phyloP scores from a whole-genome alignment of 768 basidiomycete species.

The Amyloporia xantha region DNA sequence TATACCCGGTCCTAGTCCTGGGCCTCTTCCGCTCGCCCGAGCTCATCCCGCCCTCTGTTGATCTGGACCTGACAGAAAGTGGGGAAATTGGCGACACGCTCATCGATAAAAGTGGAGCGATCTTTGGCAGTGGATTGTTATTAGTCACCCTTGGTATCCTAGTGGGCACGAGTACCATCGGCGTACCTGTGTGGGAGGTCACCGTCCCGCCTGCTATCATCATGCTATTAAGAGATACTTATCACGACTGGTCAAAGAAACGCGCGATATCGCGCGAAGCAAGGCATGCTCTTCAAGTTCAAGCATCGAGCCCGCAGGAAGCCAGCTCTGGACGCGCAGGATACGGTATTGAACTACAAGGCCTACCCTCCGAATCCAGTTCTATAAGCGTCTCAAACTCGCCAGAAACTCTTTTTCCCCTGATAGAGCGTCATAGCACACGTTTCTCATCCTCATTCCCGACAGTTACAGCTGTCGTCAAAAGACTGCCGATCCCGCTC shows the following conservation, averaged over 20 bases:
- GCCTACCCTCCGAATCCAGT: background rate
- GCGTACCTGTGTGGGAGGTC: slow-evolving; percentile 79
- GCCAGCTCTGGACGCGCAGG: background rate
- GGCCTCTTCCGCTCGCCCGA: slow-evolving; percentile 49
- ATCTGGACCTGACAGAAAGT: slow-evolving; percentile 24
- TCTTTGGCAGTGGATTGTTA: slow-evolving; percentile 65
- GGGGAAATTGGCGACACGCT: slow-evolving; percentile 36
- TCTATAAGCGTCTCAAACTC: slow-evolving; percentile 2
- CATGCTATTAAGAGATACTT: slow-evolving; percentile 65
- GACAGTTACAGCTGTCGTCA: slow-evolving; percentile 57
- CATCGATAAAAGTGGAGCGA: slow-evolving; percentile 66
- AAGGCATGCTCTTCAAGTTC: background rate
- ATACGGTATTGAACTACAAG: slow-evolving; percentile 5
- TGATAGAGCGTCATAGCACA: slow-evolving; percentile 10
- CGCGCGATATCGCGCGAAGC: background rate
- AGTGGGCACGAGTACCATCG: slow-evolving; percentile 69
- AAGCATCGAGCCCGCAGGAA: background rate
- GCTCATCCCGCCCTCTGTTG: slow-evolving; percentile 45
- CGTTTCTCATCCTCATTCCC: slow-evolving; percentile 44
- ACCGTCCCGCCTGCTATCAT: slow-evolving; percentile 71
- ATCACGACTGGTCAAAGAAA: slow-evolving; percentile 24
- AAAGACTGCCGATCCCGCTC: slow-evolving; percentile 72
- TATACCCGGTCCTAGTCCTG: slow-evolving; percentile 52
- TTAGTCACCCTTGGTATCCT: slow-evolving; percentile 62
- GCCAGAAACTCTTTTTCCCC: slow-evolving; percentile 3